Percentiles rank a stretch among this genome's conserved stretches.
Conservation (phyloP, 306 rosid genomes). For the Canavalia ensiformis region DNA sequence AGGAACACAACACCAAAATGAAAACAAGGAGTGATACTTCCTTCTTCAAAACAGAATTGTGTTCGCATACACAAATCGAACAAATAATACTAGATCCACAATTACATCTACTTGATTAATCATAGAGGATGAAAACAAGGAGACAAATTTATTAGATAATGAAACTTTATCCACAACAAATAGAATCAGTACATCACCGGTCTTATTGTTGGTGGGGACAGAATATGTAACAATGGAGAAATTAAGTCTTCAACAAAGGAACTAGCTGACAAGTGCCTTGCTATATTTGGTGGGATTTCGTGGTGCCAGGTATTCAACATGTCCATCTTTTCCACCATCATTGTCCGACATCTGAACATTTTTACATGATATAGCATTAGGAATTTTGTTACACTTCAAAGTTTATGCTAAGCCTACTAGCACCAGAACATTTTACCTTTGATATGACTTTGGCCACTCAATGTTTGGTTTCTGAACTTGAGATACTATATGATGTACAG, state of each 20-base stretch:
- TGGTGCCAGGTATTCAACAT: slow-evolving; percentile 78
- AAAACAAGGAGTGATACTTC: slow-evolving; percentile 30
- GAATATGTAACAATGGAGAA: slow-evolving; percentile 82
- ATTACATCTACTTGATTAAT: neutral
- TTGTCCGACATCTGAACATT: slow-evolving; percentile 72
- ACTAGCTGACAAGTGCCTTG: slow-evolving; percentile 76
- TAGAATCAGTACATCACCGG: slow-evolving; percentile 69
- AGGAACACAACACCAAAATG: slow-evolving; percentile 15
- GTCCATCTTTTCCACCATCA: slow-evolving; percentile 72
- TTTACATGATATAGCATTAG: slow-evolving; percentile 37
- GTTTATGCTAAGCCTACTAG: slow-evolving; percentile 46
- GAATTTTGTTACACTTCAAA: slow-evolving; percentile 10
- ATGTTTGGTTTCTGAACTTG: slow-evolving; percentile 93
- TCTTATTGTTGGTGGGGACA: slow-evolving; percentile 83
- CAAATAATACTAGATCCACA: slow-evolving; percentile 31
- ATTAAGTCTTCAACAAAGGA: slow-evolving; percentile 82
- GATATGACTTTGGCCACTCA: slow-evolving; percentile 92
- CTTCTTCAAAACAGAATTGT: slow-evolving; percentile 24
- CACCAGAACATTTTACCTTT: slow-evolving; percentile 62
- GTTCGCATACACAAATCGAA: slow-evolving; percentile 12
- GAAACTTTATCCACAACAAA: slow-evolving; percentile 6
- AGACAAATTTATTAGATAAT: slow-evolving; percentile 12
- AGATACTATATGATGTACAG: slow-evolving; percentile 74
- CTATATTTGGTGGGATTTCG: slow-evolving; percentile 74
- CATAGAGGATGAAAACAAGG: slow-evolving; percentile 29